Base-by-base conservation (phyloP, 768 basidiomycete genomes). In the Trametes cinnabarina region DNA sequence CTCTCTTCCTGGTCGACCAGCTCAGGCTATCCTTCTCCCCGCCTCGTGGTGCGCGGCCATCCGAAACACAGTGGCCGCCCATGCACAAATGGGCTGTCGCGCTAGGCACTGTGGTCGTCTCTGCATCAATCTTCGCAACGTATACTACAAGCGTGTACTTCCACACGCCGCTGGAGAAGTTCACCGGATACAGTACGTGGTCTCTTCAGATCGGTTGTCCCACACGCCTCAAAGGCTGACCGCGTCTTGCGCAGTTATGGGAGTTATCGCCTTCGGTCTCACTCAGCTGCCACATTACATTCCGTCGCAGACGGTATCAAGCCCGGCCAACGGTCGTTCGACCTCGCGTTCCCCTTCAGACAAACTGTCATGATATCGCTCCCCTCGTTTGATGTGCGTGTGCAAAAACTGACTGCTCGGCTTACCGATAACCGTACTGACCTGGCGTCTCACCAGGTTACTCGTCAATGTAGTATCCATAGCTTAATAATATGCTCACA, bases 101-200 rank as follows among this genome's bases (percentile, higher is more conserved):
- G 4, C 71, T 73, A 7, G 81, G 82, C 41, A 42, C 79, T 0
- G 72, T 68, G 2, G 71, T 92, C 37, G 67, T 92, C 28, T 74
- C 53, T 1, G 71, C 89, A 4, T 93, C 90, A 86, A 62, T 91
- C 47, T 81, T 91, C 69, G 92, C 92, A 63, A 73, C 79, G 9
- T 82, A 81, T 57, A 90, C 90, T 43, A 98, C 96, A 20, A 85
- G 87, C 51, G 74, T 96, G 8, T 98, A 93, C 71, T 98, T 96
- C 77, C 96, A 98, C 68, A 79, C 87, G 3, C 92, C 92, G 0
- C 72, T 79, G 12, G 96, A 98, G 76, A 98, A 98, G 74, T 59
- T 92, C 32, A 85, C 87, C 2, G 96, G 96, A 12, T 89, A 87
- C 58, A 39, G 94, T 95, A 68, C 68, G 91, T 84, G 8, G 11